Conservation (phyloP, 2,329 filamentous ascomycete species). For the Diaporthe vaccinii region DNA sequence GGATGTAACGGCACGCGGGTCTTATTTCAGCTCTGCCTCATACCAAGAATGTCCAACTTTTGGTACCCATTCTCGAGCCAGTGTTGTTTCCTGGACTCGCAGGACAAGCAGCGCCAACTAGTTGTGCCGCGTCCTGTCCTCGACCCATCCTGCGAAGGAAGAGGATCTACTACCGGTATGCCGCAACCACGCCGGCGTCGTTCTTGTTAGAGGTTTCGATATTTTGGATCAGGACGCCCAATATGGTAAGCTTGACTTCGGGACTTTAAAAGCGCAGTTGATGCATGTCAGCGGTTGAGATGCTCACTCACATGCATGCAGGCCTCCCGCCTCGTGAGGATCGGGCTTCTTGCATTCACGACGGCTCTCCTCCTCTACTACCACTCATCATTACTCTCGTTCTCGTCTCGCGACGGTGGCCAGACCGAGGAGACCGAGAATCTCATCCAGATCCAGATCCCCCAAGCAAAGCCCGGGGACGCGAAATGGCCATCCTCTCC, state of each 20-base stretch:
- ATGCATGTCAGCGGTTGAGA: not conserved
- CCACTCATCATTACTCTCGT: constrained; percentile 31
- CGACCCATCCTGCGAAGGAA: not conserved
- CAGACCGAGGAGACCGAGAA: not conserved
- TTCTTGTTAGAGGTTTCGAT: not conserved
- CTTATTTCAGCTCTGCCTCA: not conserved
- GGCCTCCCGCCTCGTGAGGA: constrained; percentile 34
- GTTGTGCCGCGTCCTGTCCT: not conserved
- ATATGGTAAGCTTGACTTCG: constrained; percentile 19
- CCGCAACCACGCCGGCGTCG: constrained; percentile 1
- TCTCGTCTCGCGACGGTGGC: constrained; percentile 1
- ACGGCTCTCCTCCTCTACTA: constrained; percentile 39
- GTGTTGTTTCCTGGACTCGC: not conserved
- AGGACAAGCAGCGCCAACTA: not conserved
- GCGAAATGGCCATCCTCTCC: constrained; percentile 18
- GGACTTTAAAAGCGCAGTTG: not conserved
- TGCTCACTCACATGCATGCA: constrained; percentile 24
- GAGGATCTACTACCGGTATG: constrained; percentile 1
- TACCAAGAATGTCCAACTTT: constrained; percentile 3
- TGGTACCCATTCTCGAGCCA: not conserved
- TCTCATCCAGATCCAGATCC: constrained; percentile 22
- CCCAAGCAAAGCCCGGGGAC: not conserved
- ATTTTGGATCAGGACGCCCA: constrained; percentile 12
- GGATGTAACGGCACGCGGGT: constrained; percentile 3
- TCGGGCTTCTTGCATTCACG: constrained; percentile 37